A percentile compares a stretch with the other conserved stretches of the same genome.
phyloP scores from a whole-genome alignment of 164 flowering plant genomes.

The Warburgia ugandensis region DNA sequence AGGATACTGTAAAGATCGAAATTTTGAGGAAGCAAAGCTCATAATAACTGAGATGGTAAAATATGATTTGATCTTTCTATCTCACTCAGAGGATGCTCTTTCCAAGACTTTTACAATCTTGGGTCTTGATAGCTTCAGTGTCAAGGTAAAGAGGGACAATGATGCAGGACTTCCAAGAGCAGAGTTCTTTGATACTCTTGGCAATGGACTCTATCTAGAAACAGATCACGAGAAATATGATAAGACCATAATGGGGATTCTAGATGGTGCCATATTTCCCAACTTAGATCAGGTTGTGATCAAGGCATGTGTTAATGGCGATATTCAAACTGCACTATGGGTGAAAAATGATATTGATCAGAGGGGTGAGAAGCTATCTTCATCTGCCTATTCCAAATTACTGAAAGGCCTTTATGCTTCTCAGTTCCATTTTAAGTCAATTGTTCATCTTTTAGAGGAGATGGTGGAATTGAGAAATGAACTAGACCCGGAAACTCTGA shows the following conservation, averaged over 20 bases:
- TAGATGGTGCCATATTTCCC: slow-evolving; percentile 49
- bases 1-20: slow-evolving; percentile 71
- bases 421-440: slow-evolving; percentile 16
- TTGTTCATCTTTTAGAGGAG: slow-evolving; percentile 34
- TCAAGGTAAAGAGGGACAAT: slow-evolving; percentile 73
- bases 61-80: slow-evolving; percentile 28
- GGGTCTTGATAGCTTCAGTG: slow-evolving; percentile 42
- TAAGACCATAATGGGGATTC: slow-evolving; percentile 30
- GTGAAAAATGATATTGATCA: slow-evolving; percentile 37
- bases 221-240: slow-evolving; percentile 63
- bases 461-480: slow-evolving; percentile 30
- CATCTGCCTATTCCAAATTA: slow-evolving; percentile 33
- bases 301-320: slow-evolving; percentile 31
- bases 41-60: slow-evolving; percentile 47
- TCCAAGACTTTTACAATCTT: slow-evolving; percentile 48
- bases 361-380: slow-evolving; percentile 67
- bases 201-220: slow-evolving; percentile 92
- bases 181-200: slow-evolving; percentile 73
- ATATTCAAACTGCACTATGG: slow-evolving; percentile 29
- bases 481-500: slow-evolving; percentile 50
- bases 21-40: slow-evolving; percentile 56
- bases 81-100: slow-evolving; percentile 47
- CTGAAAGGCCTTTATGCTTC: slow-evolving; percentile 36
- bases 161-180: slow-evolving; percentile 34
- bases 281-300: slow-evolving; percentile 43